phyloP scores from a whole-genome alignment of 129 eudicot species.

The Tagetes erecta region DNA sequence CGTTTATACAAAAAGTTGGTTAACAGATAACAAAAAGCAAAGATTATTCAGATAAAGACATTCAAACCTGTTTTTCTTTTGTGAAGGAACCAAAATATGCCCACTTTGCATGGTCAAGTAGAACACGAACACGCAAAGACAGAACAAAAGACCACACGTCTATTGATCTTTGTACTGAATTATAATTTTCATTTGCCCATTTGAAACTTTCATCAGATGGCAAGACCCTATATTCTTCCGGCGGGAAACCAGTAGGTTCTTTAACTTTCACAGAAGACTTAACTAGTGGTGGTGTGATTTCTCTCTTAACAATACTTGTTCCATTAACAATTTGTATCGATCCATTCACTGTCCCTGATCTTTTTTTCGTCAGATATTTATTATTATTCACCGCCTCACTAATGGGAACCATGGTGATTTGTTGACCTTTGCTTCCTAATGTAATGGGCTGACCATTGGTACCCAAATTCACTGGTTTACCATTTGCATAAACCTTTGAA shows the following conservation, averaged over 20 bases:
- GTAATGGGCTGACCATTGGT: conserved; percentile 50
- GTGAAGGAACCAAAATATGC: conserved; percentile 78
- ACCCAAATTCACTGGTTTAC: conserved; percentile 49
- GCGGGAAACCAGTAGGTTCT: conserved; percentile 55
- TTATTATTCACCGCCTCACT: conserved; percentile 51
- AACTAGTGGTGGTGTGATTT: conserved; percentile 35
- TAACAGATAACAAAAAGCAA: conserved; percentile 13
- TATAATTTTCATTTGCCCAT: conserved; percentile 91
- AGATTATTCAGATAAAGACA: neutral
- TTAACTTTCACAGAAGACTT: conserved; percentile 35
- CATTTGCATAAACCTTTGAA: conserved; percentile 44
- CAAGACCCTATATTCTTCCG: conserved; percentile 66
- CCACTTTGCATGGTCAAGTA: conserved; percentile 89
- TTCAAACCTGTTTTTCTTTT: conserved; percentile 80
- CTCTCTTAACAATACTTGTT: conserved; percentile 50
- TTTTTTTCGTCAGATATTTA: conserved; percentile 27
- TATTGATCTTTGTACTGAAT: conserved; percentile 73
- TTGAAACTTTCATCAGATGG: conserved; percentile 88
- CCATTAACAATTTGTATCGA: conserved; percentile 44
- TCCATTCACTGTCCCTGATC: conserved; percentile 39
- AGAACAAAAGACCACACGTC: conserved; percentile 95
- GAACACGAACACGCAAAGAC: conserved; percentile 82
- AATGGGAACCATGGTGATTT: conserved; percentile 68
- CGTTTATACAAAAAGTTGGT: conserved; percentile 2
- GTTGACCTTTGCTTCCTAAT: conserved; percentile 57